Percentiles rank a stretch among this genome's conserved stretches.
These are phyloP conservation scores for Fraxinus latifolia DNA, from an alignment of 305 asterid genomes.

Conservation along the genomic window DNA sequence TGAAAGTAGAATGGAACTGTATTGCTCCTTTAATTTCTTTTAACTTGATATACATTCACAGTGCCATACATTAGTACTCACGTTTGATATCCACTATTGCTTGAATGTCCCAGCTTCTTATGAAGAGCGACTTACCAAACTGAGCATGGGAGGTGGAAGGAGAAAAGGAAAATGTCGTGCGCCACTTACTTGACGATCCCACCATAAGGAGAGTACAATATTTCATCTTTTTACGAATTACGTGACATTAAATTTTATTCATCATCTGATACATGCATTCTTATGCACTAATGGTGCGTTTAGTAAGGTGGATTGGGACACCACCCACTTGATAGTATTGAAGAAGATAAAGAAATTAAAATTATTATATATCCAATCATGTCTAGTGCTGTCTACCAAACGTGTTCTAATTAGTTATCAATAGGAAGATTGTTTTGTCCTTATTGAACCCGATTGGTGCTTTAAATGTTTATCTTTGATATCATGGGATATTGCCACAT, in stretches of 20 bases:
- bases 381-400: background rate
- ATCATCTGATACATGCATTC: background rate
- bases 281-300: background rate
- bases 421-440: background rate
- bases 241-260: background rate
- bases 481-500: background rate
- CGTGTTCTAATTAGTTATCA: background rate
- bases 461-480: background rate
- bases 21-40: background rate
- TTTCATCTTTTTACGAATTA: background rate
- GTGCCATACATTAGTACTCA: background rate
- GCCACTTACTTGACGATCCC: background rate
- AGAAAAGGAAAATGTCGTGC: conserved; percentile 8
- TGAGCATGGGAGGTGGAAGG: conserved; percentile 27
- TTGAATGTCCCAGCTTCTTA: conserved; percentile 66
- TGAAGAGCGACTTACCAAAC: conserved; percentile 76
- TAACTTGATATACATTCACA: background rate
- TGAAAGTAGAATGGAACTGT: background rate
- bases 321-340: background rate
- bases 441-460: background rate
- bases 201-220: background rate
- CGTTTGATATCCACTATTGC: conserved; percentile 15
- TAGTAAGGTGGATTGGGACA: background rate
- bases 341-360: background rate
- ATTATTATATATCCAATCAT: background rate